Evolutionary conservation across 331 rosid species (phyloP).

Genomic region (Quercus phellos): DNA sequence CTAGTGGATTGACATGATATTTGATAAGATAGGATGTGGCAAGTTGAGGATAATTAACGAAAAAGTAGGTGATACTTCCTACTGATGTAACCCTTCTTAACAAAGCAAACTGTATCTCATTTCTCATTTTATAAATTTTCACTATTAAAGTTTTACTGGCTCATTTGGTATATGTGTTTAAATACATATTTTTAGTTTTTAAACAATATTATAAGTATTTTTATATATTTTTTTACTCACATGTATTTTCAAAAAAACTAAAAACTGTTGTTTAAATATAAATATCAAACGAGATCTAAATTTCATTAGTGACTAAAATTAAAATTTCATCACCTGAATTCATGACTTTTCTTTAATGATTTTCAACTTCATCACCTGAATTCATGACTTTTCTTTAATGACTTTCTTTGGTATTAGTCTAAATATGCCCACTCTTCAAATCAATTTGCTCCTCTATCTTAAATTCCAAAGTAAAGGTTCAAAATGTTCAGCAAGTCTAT

Average conservation of each 20-base stretch:
- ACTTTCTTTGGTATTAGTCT: neutral
- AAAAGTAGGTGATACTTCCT: neutral
- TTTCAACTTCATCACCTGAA: neutral
- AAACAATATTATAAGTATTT: too few species aligned
- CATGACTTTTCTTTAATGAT: too few species aligned
- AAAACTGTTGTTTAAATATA: too few species aligned
- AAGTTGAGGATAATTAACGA: neutral
- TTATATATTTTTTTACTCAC: rapidly evolving
- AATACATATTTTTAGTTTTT: too few species aligned
- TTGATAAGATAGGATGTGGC: neutral
- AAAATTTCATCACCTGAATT: neutral
- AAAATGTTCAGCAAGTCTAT: neutral
- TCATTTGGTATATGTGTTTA: too few species aligned
- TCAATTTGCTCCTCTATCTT: neutral
- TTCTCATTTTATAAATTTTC: neutral
- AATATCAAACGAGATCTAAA: neutral
- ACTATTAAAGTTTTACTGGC: neutral
- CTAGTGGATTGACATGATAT: neutral
- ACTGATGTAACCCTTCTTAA: neutral
- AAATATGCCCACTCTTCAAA: neutral
- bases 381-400: too few species aligned
- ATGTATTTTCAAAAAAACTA: too few species aligned
- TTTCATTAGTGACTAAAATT: neutral
- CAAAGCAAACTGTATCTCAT: neutral
- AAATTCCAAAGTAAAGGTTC: neutral